Evolutionary conservation across 805 yeast species (phyloP).

Genomic region (Saccharomyces paradoxus): DNA sequence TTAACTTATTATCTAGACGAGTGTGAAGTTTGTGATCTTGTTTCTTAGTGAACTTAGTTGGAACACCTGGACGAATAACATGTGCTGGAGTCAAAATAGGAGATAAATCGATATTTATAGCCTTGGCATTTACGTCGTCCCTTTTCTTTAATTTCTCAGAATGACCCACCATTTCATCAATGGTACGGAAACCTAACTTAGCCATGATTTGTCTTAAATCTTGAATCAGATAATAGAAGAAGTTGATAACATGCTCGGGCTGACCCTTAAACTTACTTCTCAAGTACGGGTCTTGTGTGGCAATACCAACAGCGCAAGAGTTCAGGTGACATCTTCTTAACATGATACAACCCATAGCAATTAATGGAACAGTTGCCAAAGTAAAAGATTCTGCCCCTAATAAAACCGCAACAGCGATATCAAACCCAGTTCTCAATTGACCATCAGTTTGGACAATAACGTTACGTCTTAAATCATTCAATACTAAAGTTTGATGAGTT

Average conservation of each 20-base stretch:
- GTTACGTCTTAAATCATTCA: conserved; percentile 92
- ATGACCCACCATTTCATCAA: conserved; percentile 97
- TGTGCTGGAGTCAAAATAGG: conserved; percentile 97
- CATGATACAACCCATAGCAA: conserved; percentile 96
- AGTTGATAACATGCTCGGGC: conserved; percentile 96
- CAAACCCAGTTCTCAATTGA: conserved; percentile 94
- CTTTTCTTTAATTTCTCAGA: conserved; percentile 84
- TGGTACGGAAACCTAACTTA: conserved; percentile 84
- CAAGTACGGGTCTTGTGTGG: conserved; percentile 93
- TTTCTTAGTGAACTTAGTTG: conserved; percentile 83
- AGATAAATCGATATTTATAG: conserved; percentile 80
- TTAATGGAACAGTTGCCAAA: conserved; percentile 92
- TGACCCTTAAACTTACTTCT: conserved; percentile 91
- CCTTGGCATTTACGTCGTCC: conserved; percentile 83
- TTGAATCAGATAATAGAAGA: conserved; percentile 88
- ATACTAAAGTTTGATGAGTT: conserved; percentile 92
- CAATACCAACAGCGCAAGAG: conserved; percentile 97
- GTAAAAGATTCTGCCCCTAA: conserved; percentile 99
- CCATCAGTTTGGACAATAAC: conserved; percentile 98
- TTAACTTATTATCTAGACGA: conserved; percentile 88
- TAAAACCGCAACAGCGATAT: conserved; percentile 90
- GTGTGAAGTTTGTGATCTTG: conserved; percentile 92
- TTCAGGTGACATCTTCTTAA: conserved; percentile 90
- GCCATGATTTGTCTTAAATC: conserved; percentile 94
- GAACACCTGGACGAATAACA: conserved; percentile 91